These are phyloP conservation scores for Phytophthora cryptogea DNA, from an alignment of 352 stramenopile species.

Conservation along the genomic window DNA sequence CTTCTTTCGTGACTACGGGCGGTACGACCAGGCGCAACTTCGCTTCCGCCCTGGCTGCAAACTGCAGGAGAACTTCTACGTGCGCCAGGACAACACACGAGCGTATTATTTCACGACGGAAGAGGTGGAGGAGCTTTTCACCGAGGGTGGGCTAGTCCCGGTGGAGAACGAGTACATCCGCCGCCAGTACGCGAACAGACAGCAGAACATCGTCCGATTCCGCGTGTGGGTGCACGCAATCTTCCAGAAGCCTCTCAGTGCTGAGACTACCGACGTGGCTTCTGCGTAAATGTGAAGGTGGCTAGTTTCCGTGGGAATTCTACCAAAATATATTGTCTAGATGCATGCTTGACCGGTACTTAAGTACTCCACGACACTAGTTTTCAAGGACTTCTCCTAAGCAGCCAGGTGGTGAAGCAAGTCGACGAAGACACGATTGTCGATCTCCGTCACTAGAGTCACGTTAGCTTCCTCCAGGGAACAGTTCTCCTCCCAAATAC, in stretches of 20 bases:
- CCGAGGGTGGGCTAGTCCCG: slow-evolving; percentile 53
- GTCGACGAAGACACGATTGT: slow-evolving; percentile 64
- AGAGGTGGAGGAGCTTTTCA: slow-evolving; percentile 72
- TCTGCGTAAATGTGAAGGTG: slow-evolving; percentile 15
- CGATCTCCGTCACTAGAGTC: slow-evolving; percentile 68
- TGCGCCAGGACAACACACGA: slow-evolving; percentile 94
- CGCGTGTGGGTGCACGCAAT: slow-evolving; percentile 89
- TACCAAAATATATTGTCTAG: slow-evolving; percentile 24
- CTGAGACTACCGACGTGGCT: not conserved
- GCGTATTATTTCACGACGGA: slow-evolving; percentile 95
- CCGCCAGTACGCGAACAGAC: slow-evolving; percentile 86
- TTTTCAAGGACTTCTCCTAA: slow-evolving; percentile 12
- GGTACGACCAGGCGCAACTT: slow-evolving; percentile 96
- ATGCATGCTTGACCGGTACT: slow-evolving; percentile 8
- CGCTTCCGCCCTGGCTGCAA: slow-evolving; percentile 89
- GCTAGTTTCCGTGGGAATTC: not conserved
- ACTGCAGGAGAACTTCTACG: slow-evolving; percentile 95
- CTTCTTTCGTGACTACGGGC: slow-evolving; percentile 96
- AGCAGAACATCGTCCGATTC: slow-evolving; percentile 86
- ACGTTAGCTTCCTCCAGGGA: slow-evolving; percentile 50
- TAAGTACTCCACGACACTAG: not conserved
- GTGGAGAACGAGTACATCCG: slow-evolving; percentile 89
- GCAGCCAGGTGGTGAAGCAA: slow-evolving; percentile 53
- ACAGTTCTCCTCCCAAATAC: slow-evolving; percentile 50
- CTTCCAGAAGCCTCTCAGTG: slow-evolving; percentile 72